A percentile compares a stretch with the other conserved stretches of the same genome.
Conservation (phyloP, 1,284 basidiomycete species). For the Apiotrichum veenhuisii region DNA sequence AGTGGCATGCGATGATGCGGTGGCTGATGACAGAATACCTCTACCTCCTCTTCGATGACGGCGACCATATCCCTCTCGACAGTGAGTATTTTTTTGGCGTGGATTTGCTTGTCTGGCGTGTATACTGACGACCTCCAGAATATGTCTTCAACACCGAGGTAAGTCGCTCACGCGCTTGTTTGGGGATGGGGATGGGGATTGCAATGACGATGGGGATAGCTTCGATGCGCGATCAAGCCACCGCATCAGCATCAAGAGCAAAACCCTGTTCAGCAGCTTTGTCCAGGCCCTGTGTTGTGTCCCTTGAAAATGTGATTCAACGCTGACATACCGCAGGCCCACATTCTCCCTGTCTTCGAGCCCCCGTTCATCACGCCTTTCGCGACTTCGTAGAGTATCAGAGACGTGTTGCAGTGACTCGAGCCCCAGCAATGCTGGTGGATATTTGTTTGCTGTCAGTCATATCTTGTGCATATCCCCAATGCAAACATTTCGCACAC, state of each 20-base stretch:
- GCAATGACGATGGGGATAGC: no score
- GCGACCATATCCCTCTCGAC: conserved; percentile 65
- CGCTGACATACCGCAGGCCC: conserved; percentile 30
- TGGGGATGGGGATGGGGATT: no score
- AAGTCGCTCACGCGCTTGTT: conserved; percentile 19
- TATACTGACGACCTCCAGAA: conserved; percentile 52
- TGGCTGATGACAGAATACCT: conserved; percentile 63
- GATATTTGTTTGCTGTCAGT: no score
- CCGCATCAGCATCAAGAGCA: no score
- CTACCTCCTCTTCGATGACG: conserved; percentile 80
- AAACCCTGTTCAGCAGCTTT: no score
- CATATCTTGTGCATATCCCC: no score
- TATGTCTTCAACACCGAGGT: conserved; percentile 96
- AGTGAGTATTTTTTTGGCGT: conserved; percentile 52
- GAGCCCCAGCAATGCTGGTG: no score
- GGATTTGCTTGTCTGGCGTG: not conserved
- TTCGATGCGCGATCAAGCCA: not conserved
- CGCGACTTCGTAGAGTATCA: conserved; percentile 24
- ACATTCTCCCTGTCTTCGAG: conserved; percentile 49
- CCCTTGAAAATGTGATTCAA: not conserved
- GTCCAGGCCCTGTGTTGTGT: no score
- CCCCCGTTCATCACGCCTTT: conserved; percentile 39
- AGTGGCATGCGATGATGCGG: conserved; percentile 14
- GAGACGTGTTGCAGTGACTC: no score
- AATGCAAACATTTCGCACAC: no score